These are phyloP conservation scores for Clavispora carvajalis DNA, from an alignment of 805 yeast genomes.

Conservation along the genomic window DNA sequence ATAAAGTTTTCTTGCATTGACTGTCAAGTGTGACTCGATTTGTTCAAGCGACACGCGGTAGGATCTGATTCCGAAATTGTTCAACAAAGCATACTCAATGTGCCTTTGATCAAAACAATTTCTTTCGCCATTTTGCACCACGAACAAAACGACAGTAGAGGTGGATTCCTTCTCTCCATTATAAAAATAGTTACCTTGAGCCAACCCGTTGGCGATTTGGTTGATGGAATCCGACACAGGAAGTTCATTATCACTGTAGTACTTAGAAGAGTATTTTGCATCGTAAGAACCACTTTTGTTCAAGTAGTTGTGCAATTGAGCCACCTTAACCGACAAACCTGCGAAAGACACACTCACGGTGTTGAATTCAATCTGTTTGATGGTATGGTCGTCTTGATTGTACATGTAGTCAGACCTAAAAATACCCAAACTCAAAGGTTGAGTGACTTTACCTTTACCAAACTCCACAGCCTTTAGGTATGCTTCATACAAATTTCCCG, in stretches of 20 bases:
- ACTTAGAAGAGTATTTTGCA: slow-evolving; percentile 32
- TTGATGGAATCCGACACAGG: slow-evolving; percentile 65
- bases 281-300: slow-evolving; percentile 56
- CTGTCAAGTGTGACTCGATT: slow-evolving; percentile 38
- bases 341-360: slow-evolving; percentile 95
- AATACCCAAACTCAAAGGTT: slow-evolving; percentile 71
- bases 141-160: slow-evolving; percentile 57
- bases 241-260: slow-evolving; percentile 44
- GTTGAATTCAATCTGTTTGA: slow-evolving; percentile 94
- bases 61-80: slow-evolving; percentile 52
- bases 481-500: slow-evolving; percentile 68
- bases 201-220: slow-evolving; percentile 64
- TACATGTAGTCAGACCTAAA: slow-evolving; percentile 87
- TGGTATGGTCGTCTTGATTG: slow-evolving; percentile 39
- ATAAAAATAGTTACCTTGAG: slow-evolving; percentile 60
- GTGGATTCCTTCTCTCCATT: slow-evolving; percentile 17
- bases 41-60: slow-evolving; percentile 65
- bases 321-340: slow-evolving; percentile 77
- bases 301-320: slow-evolving; percentile 65
- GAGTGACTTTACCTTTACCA: slow-evolving; percentile 44
- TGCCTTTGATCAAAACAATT: slow-evolving; percentile 90
- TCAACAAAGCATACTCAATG: slow-evolving; percentile 65
- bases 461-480: slow-evolving; percentile 44
- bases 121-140: slow-evolving; percentile 81
- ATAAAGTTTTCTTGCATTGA: slow-evolving; percentile 44